Base-by-base conservation (phyloP, 441 rosid genomes). In the Arabidopsis lyrata region DNA sequence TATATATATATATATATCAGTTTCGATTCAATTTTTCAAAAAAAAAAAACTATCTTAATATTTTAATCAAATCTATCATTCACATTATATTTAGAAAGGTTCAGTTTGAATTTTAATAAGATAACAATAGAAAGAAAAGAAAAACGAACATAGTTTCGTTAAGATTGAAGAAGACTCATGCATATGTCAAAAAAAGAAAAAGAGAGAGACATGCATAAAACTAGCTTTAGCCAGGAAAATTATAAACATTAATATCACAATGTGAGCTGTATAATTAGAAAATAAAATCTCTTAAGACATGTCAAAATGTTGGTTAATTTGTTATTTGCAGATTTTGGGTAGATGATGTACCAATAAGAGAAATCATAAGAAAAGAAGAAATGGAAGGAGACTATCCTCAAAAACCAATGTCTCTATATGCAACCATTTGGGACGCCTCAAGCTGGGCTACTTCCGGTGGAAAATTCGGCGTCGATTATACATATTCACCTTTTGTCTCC, bases 391-490 rank as follows among this genome's bases (percentile, higher is more conserved):
- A 95, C 44, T 95, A 80, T 64, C 98, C 99, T 35, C 81, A 89
- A 11, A 95, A 93, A 68, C 98, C 99, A 31, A 95, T 93, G 99
- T 82, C 95, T 0, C 54, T 95, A 5, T 95, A 90, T 15, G 95
- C 97, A 5, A 95, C 98, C 8, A 91, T 93, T 14, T 95, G 99
- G 99, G 99, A 95, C 58, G 99, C 95, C 5, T 92, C 99, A 1
- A 86, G 74, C 29, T 95, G 99, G 98, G 98, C 99, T 35, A 95
- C 99, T 3, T 72, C 83, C 3, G 98, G 99, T 0, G 99, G 99
- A 18, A 87, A 79, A 68, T 75, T 80, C 80, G 85, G 86, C 45
- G 98, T 85, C 3, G 82, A 95, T 16, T 95, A 95, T 78, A 79
- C 87, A 49, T 95, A 84, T 36, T 83, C 96, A 0, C 97, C 98